Percentiles rank a stretch among this genome's conserved stretches.
Evolutionary conservation across 2,329 filamentous ascomycete species (phyloP).

Genomic region (Aspergillus uvarum): DNA sequence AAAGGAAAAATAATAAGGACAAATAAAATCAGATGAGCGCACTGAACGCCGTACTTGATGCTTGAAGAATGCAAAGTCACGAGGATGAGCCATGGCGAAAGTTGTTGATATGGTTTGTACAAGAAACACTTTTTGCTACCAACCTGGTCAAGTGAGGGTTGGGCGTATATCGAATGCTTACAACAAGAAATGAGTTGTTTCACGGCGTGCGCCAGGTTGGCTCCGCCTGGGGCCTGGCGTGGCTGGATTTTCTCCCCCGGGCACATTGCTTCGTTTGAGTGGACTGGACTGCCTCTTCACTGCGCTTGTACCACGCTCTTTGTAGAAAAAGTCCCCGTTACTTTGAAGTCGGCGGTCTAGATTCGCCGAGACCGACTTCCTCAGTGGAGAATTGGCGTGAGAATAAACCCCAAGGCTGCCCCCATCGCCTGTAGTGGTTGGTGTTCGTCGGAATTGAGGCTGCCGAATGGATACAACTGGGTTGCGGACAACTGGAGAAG

Average conservation of each 20-base stretch:
- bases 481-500: conserved; percentile 44
- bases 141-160: neutral
- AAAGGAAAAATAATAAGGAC: neutral
- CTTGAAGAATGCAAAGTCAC: neutral
- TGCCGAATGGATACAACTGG: conserved; percentile 52
- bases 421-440: conserved; percentile 57
- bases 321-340: conserved; percentile 38
- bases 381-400: conserved; percentile 78
- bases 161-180: conserved; percentile 5
- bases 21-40: neutral
- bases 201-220: conserved; percentile 30
- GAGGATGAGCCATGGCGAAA: neutral
- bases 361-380: conserved; percentile 69
- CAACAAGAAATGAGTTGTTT: conserved; percentile 31
- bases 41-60: conserved; percentile 13
- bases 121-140: conserved; percentile 10
- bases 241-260: conserved; percentile 35
- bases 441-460: conserved; percentile 52
- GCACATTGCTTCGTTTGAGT: conserved; percentile 45
- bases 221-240: conserved; percentile 36
- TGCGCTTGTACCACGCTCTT: conserved; percentile 38
- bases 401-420: conserved; percentile 78
- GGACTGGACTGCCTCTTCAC: conserved; percentile 42
- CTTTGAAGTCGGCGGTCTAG: conserved; percentile 43
- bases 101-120: conserved; percentile 1